Evolutionary conservation across 148 eudicot genomes (phyloP).

Genomic region (Cornus controversa): DNA sequence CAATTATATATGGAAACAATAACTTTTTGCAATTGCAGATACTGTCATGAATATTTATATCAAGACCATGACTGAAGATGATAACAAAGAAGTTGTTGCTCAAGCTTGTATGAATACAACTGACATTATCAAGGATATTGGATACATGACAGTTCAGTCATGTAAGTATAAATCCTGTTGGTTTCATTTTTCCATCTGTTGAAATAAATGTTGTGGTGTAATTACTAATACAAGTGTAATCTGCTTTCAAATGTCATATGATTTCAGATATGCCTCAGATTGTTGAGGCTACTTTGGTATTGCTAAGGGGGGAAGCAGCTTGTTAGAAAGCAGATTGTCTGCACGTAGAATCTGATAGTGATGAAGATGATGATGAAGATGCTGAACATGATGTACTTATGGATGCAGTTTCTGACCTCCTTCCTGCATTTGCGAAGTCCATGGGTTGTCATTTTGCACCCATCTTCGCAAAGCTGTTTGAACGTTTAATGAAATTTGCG

Average conservation of each 20-base stretch:
- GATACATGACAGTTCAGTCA: conserved; percentile 70
- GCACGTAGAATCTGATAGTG: conserved; percentile 81
- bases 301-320: conserved; percentile 68
- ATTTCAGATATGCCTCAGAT: conserved; percentile 67
- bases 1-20: not conserved
- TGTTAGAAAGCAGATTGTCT: too few relatives aligned
- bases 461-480: conserved; percentile 64
- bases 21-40: conserved; percentile 40
- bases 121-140: conserved; percentile 68
- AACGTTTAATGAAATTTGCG: conserved; percentile 86
- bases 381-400: conserved; percentile 81
- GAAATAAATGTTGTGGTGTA: not conserved
- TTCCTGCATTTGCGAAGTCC: conserved; percentile 89
- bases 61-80: conserved; percentile 85
- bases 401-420: conserved; percentile 99
- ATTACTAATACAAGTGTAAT: conserved; percentile 7
- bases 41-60: conserved; percentile 80
- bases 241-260: conserved; percentile 2
- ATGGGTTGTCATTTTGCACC: conserved; percentile 93
- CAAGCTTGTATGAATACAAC: conserved; percentile 81
- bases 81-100: conserved; percentile 98
- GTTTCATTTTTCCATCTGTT: conserved; percentile 2
- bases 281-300: conserved; percentile 68
- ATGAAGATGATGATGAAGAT: conserved; percentile 79
- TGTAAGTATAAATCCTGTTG: conserved; percentile 50